Evolutionary conservation across 2,329 filamentous ascomycete species (phyloP), one percentile per base, ranked within the genome.

Genomic region (Hymenoscyphus salicellus): DNA sequence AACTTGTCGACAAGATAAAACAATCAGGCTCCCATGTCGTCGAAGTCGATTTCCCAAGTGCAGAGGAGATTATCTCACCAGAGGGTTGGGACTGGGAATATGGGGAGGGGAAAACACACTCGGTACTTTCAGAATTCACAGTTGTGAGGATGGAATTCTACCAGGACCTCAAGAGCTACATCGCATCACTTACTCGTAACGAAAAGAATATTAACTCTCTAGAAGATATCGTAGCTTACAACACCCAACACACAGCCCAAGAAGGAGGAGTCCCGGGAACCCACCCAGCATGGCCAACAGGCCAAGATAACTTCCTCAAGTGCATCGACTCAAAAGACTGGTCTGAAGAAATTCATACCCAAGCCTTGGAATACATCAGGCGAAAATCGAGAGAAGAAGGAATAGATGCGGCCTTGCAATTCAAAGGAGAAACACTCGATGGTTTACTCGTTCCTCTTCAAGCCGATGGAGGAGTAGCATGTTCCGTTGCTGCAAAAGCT

Each of bases 51-150:
- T 49, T 49, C n/a, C 46, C 46, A 23, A 49, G 46, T 23, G 46
- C 46, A 26, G 75, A 87, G 71, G 84, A 78, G 0, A 84, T 91
- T 28, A 82, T 92, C 14, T 84, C 83, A 36, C 87, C 86, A 0
- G 75, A 83, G 58, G 87, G 88, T n/a, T 93, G 89, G 89, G 81
- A 92, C 75, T 93, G 90, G 83, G 88, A 90, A 71, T 89, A 86
- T 67, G 88, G 89, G 16, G 81, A 78, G 5, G 82, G 79, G 0
- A 83, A 87, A 3, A 87, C 87, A 2, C 86, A 79, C 70, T 78
- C 86, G n/a, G 91, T 92, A 66, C 85, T 91, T 76, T 91, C 87
- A 16, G 89, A 92, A 74, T 92, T 88, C 76, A 90, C 86, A 0
- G 85, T 89, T 58, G 81, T 92, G 68, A 91, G 91, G 75, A 85